phyloP scores from a whole-genome alignment of 169 alveolate genomes.

The Ichthyophthirius multifiliis region DNA sequence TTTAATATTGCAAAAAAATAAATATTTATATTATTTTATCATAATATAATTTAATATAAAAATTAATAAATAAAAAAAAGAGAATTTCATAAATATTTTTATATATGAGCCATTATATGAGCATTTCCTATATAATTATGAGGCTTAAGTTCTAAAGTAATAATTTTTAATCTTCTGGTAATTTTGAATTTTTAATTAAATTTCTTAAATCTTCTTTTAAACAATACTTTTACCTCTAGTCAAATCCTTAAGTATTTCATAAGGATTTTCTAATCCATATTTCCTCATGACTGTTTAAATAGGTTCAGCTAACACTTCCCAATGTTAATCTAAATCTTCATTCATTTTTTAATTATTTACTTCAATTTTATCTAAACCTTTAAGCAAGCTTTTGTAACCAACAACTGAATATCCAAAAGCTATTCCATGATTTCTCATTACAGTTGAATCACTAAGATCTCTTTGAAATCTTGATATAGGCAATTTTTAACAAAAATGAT shows the following conservation, averaged over 20 bases:
- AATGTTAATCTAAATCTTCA: slow-evolving; percentile 86
- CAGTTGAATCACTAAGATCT: slow-evolving; percentile 95
- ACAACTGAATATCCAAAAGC: slow-evolving; percentile 85
- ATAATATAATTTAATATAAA: too few relatives aligned
- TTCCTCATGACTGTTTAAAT: slow-evolving; percentile 89
- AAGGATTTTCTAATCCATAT: slow-evolving; percentile 68
- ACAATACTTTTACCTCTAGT: slow-evolving; percentile 74
- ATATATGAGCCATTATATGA: slow-evolving; percentile 49
- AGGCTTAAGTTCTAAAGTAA: slow-evolving; percentile 49
- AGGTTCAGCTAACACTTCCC: slow-evolving; percentile 95
- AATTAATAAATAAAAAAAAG: too few relatives aligned
- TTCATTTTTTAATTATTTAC: slow-evolving; percentile 62
- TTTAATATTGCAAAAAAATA: too few relatives aligned
- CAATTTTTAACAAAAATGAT: slow-evolving; percentile 82
- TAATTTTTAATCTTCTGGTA: slow-evolving; percentile 49
- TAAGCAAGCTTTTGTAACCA: slow-evolving; percentile 77
- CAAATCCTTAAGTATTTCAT: slow-evolving; percentile 67
- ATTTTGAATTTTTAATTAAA: slow-evolving; percentile 26
- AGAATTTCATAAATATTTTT: neutral
- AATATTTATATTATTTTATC: too few relatives aligned
- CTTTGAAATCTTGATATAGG: slow-evolving; percentile 94
- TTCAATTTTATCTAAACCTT: slow-evolving; percentile 84
- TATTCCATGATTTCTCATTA: slow-evolving; percentile 91
- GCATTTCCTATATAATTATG: slow-evolving; percentile 66
- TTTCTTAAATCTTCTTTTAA: slow-evolving; percentile 31